These are phyloP conservation scores for Diplotaxis tenuifolia DNA, from an alignment of 345 rosid species.

Conservation along the genomic window DNA sequence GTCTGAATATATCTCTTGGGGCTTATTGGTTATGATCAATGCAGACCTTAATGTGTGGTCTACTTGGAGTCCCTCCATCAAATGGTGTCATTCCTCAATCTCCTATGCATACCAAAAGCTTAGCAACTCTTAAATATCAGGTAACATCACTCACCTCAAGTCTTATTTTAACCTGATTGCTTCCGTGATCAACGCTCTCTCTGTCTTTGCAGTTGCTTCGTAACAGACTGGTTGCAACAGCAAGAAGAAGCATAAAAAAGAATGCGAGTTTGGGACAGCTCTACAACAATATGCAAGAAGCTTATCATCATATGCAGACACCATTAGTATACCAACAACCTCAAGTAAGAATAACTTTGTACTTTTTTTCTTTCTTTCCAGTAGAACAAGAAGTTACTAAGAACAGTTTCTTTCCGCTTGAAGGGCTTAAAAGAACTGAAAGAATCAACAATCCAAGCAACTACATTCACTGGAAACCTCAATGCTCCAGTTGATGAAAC, in stretches of 20 bases:
- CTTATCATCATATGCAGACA: constrained; percentile 82
- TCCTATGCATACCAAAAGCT: background rate
- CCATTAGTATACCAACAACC: constrained; percentile 70
- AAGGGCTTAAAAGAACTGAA: constrained; percentile 86
- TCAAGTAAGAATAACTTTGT: constrained; percentile 34
- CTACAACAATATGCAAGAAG: constrained; percentile 81
- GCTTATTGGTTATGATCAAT: background rate
- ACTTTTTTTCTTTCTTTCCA: background rate
- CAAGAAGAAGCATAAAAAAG: constrained; percentile 42
- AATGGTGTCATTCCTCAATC: background rate
- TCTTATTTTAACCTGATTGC: background rate
- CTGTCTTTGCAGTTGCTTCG: background rate
- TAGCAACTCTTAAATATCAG: background rate
- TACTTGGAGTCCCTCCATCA: background rate
- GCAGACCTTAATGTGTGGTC: background rate
- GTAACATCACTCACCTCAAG: background rate
- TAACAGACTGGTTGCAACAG: background rate
- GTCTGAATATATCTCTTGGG: background rate
- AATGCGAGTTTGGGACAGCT: constrained; percentile 79
- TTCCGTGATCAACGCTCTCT: background rate
- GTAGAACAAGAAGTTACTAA: background rate
- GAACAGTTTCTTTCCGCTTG: background rate
- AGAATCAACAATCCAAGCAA: constrained; percentile 76
- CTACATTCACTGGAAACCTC: constrained; percentile 72
- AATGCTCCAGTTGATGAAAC: constrained; percentile 83